A percentile compares a stretch with the other conserved stretches of the same genome.
phyloP scores from a whole-genome alignment of 2,329 filamentous ascomycete species.

The Xylariaceae sp. region DNA sequence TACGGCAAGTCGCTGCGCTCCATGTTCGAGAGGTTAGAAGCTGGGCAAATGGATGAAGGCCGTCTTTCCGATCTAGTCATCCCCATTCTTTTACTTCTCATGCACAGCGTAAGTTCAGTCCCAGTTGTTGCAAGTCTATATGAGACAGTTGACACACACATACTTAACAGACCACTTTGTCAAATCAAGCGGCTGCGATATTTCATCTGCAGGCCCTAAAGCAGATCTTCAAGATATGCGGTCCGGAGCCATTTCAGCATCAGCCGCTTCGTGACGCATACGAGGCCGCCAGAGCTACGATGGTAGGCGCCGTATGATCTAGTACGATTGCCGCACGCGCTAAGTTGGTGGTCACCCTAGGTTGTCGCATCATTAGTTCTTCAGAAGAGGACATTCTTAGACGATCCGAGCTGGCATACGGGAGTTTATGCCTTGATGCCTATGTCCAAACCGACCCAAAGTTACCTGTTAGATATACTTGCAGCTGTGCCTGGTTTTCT shows the following conservation, averaged over 20 bases:
- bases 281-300: conserved; percentile 6
- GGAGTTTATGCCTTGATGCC: conserved; percentile 3
- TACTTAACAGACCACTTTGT: neutral
- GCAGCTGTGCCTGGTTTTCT: conserved; percentile 1
- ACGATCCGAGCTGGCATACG: neutral
- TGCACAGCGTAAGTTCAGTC: conserved; percentile 1
- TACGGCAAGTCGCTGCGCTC: conserved; percentile 2
- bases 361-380: conserved; percentile 4
- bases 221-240: conserved; percentile 1
- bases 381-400: conserved; percentile 1
- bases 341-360: neutral
- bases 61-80: neutral
- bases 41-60: neutral
- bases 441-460: conserved; percentile 1
- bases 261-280: conserved; percentile 6
- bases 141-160: neutral
- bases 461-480: conserved; percentile 7
- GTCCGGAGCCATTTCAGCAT: conserved; percentile 4
- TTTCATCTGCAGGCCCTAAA: conserved; percentile 6
- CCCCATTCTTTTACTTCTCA: conserved; percentile 2
- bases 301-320: neutral
- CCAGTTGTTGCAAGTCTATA: neutral
- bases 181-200: neutral
- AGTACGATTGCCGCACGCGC: neutral
- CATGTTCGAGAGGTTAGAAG: too few relatives aligned